Base-by-base conservation (phyloP, 805 yeast species). In the Myxozyma nipponensis region DNA sequence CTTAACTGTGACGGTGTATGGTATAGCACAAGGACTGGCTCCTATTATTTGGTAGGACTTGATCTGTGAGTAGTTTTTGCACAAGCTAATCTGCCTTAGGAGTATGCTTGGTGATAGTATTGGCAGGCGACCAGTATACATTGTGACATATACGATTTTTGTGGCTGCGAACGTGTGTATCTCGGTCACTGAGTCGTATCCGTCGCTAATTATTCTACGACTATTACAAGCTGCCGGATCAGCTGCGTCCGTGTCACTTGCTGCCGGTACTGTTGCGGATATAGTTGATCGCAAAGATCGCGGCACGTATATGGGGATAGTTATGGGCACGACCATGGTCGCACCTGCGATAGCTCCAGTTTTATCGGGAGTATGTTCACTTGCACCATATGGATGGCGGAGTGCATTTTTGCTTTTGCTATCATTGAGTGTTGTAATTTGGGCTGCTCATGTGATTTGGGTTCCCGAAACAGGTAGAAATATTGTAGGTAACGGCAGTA, bases 291-390 rank as follows among this genome's bases (percentile, higher is more conserved):
- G 82, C 23, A 74, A 71, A 7, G 80, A 81, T 50, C 74, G 96
- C 59, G 96, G 95, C 15, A 77, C 81, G 1, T 76, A 77, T 57
- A 79, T 82, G 39, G 93, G 95, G 0, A 59, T 82, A 17, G 77
- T 79, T 1, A 64, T 78, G 17, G 91, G 95, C 0, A 70, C 82
- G 39, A 79, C 82, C 17, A 72, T 84, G 28, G 59, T 84, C 5
- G 95, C 95, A 1, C 83, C 82, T 60, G 88, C 87, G 1, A 72
- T 87, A 55, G 91, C 95, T 9, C 87, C 95, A 0, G 68, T 89
- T n/a, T 69, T 87, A 21, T 82, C 83, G 5, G 73, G 81, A 3
- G 69, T 70, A 1, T 59, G 79, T 62, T 71, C 74, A 58, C 23
- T 49, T 10, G 69, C 74, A 19, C 66, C 80, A 1, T 57, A 66